Conservation (phyloP, 805 yeast species). For the Torulaspora gathmanii region DNA sequence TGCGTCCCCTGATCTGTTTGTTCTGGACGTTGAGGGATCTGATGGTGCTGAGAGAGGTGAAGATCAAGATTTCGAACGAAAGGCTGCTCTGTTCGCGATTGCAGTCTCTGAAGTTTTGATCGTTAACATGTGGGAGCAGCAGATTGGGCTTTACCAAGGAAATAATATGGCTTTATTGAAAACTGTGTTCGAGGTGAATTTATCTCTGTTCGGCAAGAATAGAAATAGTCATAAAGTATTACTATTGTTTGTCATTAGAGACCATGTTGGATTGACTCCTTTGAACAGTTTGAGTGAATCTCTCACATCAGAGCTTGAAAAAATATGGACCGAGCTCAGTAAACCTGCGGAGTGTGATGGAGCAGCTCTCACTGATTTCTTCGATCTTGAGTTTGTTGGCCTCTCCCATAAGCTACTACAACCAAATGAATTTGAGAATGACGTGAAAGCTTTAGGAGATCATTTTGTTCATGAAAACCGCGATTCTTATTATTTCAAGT, state of each 20-base stretch:
- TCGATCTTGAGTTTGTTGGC: constrained; percentile 77
- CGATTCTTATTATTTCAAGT: constrained; percentile 47
- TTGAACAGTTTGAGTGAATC: constrained; percentile 64
- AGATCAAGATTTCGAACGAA: constrained; percentile 96
- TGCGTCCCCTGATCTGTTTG: constrained; percentile 48
- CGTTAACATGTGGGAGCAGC: constrained; percentile 95
- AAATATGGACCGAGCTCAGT: constrained; percentile 71
- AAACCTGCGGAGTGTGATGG: constrained; percentile 65
- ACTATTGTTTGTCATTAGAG: constrained; percentile 83
- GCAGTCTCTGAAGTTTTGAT: constrained; percentile 87
- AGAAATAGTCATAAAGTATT: constrained; percentile 55
- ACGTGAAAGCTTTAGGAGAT: constrained; percentile 60
- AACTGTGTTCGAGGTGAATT: constrained; percentile 93
- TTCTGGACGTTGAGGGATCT: constrained; percentile 98
- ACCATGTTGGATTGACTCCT: constrained; percentile 85
- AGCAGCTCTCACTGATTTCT: constrained; percentile 63
- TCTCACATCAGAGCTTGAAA: constrained; percentile 61
- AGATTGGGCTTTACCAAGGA: constrained; percentile 94
- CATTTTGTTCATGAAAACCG: constrained; percentile 41
- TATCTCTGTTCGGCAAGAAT: constrained; percentile 71
- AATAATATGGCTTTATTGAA: constrained; percentile 94
- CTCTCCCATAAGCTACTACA: constrained; percentile 83
- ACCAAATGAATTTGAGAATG: constrained; percentile 60
- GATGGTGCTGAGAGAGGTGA: constrained; percentile 98
- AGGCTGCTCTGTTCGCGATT: constrained; percentile 90